phyloP scores from a whole-genome alignment of 495 filamentous ascomycete genomes.

The Tuber magnatum region DNA sequence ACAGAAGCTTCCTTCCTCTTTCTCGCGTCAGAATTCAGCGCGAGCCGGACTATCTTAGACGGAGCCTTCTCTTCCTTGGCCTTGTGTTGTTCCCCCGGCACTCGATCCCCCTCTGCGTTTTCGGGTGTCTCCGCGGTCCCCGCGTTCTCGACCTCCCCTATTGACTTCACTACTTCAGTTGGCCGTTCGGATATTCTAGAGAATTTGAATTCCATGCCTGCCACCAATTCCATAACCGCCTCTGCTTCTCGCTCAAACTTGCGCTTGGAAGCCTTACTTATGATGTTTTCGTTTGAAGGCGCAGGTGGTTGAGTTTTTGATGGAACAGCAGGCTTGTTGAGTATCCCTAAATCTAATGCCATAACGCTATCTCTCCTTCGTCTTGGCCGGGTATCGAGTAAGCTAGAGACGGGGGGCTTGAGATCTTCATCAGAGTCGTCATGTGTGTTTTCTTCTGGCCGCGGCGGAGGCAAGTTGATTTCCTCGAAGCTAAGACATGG shows the following conservation, averaged over 20 bases:
- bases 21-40: not conserved
- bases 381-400: slow-evolving; percentile 35
- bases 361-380: slow-evolving; percentile 30
- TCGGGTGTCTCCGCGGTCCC: not conserved
- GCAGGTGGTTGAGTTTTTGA: slow-evolving; percentile 13
- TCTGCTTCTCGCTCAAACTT: slow-evolving; percentile 5
- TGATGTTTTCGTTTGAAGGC: not conserved
- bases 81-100: not conserved
- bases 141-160: not conserved
- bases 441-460: slow-evolving; percentile 14
- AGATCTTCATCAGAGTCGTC: slow-evolving; percentile 33
- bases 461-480: slow-evolving; percentile 27
- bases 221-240: slow-evolving; percentile 4
- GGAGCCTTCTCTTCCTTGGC: slow-evolving; percentile 11
- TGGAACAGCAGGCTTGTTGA: slow-evolving; percentile 6
- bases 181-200: slow-evolving; percentile 21
- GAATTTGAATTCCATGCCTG: slow-evolving; percentile 26
- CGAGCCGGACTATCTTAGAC: slow-evolving; percentile 7
- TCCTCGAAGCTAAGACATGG: slow-evolving; percentile 31
- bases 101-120: not conserved
- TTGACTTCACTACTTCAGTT: slow-evolving; percentile 4
- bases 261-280: not conserved
- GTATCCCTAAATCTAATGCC: slow-evolving; percentile 10
- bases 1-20: not conserved
- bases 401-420: slow-evolving; percentile 24